These are phyloP conservation scores for Hordeum marinum DNA, from an alignment of 176 grass and related monocot species.

Conservation along the genomic window DNA sequence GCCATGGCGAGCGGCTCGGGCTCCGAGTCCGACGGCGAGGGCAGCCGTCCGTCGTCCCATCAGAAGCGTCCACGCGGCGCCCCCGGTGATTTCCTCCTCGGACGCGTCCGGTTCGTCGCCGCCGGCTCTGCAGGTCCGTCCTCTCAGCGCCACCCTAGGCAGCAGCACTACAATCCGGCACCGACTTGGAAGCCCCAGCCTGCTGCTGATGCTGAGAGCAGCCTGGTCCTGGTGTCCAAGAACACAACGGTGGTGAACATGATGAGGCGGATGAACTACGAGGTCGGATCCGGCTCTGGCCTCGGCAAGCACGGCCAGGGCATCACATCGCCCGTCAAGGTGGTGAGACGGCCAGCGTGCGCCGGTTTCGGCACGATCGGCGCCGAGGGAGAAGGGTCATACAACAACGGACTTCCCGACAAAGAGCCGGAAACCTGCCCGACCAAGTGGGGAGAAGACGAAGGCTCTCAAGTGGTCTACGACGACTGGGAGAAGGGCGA, in stretches of 20 bases:
- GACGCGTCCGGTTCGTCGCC: slow-evolving; percentile 30
- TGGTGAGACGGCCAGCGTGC: slow-evolving; percentile 23
- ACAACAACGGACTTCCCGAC: neutral
- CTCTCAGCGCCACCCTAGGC: too few relatives aligned
- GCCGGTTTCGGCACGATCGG: slow-evolving; percentile 46
- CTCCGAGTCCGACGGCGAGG: neutral
- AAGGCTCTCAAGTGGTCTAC: neutral
- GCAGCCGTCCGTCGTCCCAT: neutral
- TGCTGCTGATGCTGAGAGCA: neutral
- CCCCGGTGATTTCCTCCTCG: slow-evolving; percentile 24
- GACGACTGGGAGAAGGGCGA: neutral
- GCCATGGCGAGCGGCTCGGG: neutral
- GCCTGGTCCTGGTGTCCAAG: slow-evolving; percentile 12
- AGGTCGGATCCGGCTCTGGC: slow-evolving; percentile 40
- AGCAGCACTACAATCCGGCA: neutral
- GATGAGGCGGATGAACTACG: slow-evolving; percentile 66
- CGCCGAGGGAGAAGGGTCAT: neutral
- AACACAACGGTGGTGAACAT: slow-evolving; percentile 30
- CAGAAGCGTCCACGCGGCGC: slow-evolving; percentile 11
- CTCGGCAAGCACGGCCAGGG: slow-evolving; percentile 75
- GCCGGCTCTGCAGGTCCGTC: neutral
- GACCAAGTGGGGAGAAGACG: slow-evolving; percentile 23
- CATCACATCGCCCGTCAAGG: slow-evolving; percentile 40
- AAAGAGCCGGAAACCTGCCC: neutral
- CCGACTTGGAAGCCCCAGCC: neutral